A percentile compares a stretch with the other conserved stretches of the same genome.
phyloP scores from a whole-genome alignment of 106 monocot genomes.

The Narthecium ossifragum region DNA sequence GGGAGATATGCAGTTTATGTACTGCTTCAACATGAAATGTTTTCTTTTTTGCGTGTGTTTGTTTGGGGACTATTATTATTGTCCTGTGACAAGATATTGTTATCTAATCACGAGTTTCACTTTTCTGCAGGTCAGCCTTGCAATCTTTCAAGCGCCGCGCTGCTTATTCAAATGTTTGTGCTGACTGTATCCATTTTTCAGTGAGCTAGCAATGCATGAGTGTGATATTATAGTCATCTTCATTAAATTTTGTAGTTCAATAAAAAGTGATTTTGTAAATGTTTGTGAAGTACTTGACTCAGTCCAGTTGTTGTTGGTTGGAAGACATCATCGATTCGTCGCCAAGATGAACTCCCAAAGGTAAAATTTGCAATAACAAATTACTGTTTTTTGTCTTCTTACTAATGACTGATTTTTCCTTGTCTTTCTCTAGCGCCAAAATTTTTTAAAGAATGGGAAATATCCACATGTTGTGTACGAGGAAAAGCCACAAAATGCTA shows the following conservation, averaged over 20 bases:
- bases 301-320: conserved; percentile 78
- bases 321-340: conserved; percentile 80
- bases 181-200: conserved; percentile 77
- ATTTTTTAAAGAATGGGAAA: conserved; percentile 34
- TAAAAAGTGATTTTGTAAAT: too few species aligned
- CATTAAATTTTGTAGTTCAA: too few species aligned
- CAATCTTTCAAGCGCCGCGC: conserved; percentile 58
- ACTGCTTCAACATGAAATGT: neutral
- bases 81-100: neutral
- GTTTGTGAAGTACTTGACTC: conserved; percentile 44
- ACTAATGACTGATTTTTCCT: conserved; percentile 1
- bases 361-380: conserved; percentile 21
- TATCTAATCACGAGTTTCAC: neutral
- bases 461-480: conserved; percentile 73
- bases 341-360: conserved; percentile 69
- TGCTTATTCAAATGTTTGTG: conserved; percentile 68
- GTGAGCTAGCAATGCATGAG: too few species aligned
- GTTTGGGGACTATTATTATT: neutral
- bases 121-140: conserved; percentile 66
- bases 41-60: neutral
- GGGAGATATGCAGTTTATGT: conserved; percentile 73
- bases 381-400: conserved; percentile 1
- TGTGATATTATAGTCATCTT: too few species aligned
- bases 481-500: conserved; percentile 36
- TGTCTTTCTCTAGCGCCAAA: conserved; percentile 33